Base-by-base conservation (phyloP, 306 rosid genomes). In the Castanopsis chinensis region DNA sequence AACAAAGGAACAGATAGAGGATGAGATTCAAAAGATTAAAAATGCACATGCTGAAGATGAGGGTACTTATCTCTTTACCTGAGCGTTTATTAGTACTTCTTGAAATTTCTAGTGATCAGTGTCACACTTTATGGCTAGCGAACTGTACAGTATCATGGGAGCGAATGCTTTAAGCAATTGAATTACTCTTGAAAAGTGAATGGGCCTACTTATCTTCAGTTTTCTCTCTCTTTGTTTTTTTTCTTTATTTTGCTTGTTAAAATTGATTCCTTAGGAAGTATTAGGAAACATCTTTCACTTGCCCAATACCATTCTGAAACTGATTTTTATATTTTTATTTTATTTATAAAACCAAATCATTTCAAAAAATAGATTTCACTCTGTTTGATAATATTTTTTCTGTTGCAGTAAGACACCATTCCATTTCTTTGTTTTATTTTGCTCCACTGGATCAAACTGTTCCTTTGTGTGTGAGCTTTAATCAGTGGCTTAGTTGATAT, bases 11-110 rank as follows among this genome's bases (percentile, higher is more conserved):
- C 97, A 89, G 83, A 85, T 90, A 79, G 87, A 84, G 80, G 90
- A 93, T 33, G 97, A 95, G 83, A 93, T 95, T 65, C 80, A 82
- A 86, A 96, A 91, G 87, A 81, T 95, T 32, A 95, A 95, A 87
- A 87, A 91, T 82, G 97, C 88, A 76, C 97, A 93, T 82, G 98
- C 94, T 73, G 97, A 89, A 79, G 99, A 95, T 75, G 94, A 95
- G 84, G 99, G 99, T 95, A 71, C 41, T 71, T 76, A 45, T 69
- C 45, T 75, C 51, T 67, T 76, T 51, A 7, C 57, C 79, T 37
- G 55, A 71, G 20, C 28, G 33, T 76, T 19, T 54, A 32, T 7
- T 54, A 55, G 32, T 76, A 58, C 23, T 14, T 59, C 55, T 82
- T 69, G 51, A 35, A 65, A 35, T 68, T 23, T 8, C 5, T 74